A percentile compares a stretch with the other conserved stretches of the same genome.
Conservation (phyloP, 306 rosid genomes). For the Sphenostylis stenocarpa region DNA sequence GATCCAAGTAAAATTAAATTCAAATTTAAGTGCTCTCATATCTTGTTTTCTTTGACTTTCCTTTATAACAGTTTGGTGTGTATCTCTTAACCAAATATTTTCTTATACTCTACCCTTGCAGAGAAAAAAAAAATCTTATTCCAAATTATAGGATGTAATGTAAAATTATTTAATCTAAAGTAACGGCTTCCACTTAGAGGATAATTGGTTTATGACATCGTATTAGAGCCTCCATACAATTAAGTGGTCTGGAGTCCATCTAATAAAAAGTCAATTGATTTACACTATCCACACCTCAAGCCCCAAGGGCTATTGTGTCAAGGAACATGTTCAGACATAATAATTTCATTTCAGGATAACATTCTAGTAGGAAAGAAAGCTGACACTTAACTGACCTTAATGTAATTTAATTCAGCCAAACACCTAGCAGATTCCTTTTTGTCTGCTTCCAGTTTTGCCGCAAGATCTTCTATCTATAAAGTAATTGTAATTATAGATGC, state of each 20-base stretch:
- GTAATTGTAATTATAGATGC: slow-evolving; percentile 20
- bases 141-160: neutral
- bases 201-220: neutral
- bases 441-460: slow-evolving; percentile 68
- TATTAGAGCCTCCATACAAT: neutral
- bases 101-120: neutral
- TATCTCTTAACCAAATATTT: too few relatives aligned
- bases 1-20: too few relatives aligned
- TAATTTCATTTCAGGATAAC: neutral
- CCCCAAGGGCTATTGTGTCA: neutral
- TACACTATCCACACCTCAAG: neutral
- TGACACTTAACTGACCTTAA: slow-evolving; percentile 58
- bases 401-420: slow-evolving; percentile 56
- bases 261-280: neutral
- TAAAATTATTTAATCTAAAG: neutral
- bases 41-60: too few relatives aligned
- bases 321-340: neutral
- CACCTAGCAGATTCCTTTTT: slow-evolving; percentile 50
- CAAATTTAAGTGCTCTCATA: too few relatives aligned
- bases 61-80: too few relatives aligned
- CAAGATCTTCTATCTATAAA: slow-evolving; percentile 64
- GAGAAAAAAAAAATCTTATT: neutral
- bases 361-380: slow-evolving; percentile 10
- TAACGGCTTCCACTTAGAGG: neutral
- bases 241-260: neutral